Evolutionary conservation across 2,329 filamentous ascomycete species (phyloP).

Genomic region (Phialophora macrospora): DNA sequence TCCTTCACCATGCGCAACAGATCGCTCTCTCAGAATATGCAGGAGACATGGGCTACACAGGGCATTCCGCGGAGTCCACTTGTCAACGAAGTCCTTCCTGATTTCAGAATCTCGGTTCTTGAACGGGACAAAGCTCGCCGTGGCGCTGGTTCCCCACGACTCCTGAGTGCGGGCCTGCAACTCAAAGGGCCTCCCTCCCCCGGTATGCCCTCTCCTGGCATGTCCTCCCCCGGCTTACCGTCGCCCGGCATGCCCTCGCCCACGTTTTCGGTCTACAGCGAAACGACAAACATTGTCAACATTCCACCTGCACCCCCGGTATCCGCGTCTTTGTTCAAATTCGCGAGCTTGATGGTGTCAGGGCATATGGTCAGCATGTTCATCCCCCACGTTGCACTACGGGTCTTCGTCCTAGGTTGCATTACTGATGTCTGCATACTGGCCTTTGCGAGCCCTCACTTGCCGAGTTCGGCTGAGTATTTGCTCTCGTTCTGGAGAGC

Average conservation of each 20-base stretch:
- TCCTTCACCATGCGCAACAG: constrained; percentile 26
- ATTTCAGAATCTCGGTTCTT: constrained; percentile 5
- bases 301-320: constrained; percentile 32
- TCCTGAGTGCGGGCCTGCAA: constrained; percentile 13
- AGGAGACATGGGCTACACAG: constrained; percentile 27
- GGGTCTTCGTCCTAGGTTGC: constrained; percentile 33
- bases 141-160: constrained; percentile 4
- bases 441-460: constrained; percentile 34
- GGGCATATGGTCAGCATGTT: constrained; percentile 33
- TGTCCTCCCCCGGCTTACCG: constrained; percentile 27
- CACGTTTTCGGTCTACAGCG: constrained; percentile 29
- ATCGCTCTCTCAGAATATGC: constrained; percentile 21
- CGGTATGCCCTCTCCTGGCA: constrained; percentile 19
- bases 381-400: constrained; percentile 33
- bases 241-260: constrained; percentile 31
- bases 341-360: constrained; percentile 29
- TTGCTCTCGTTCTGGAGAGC: constrained; percentile 27
- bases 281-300: constrained; percentile 29
- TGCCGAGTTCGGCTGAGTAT: constrained; percentile 31
- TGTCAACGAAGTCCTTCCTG: constrained; percentile 30
- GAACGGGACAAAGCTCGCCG: neutral
- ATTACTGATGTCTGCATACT: constrained; percentile 36
- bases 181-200: constrained; percentile 17
- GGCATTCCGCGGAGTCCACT: constrained; percentile 25
- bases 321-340: constrained; percentile 29